Percentiles rank a stretch among this genome's conserved stretches.
Evolutionary conservation across 2,329 filamentous ascomycete genomes (phyloP).

Genomic region (Phyllosticta ampelicida): DNA sequence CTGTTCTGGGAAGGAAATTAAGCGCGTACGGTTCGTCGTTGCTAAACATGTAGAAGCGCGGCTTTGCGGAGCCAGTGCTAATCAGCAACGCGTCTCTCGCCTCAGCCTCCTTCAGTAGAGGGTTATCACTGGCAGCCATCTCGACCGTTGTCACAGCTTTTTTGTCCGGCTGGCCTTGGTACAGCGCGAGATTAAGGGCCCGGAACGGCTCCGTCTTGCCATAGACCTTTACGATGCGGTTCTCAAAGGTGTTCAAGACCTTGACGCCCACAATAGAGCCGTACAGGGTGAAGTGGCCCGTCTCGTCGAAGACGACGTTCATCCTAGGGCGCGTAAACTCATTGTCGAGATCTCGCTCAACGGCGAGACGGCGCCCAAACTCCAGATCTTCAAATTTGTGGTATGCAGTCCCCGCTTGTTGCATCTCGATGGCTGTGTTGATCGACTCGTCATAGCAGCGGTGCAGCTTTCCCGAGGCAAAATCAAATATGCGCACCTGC

Average conservation of each 20-base stretch:
- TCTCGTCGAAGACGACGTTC: slow-evolving; percentile 93
- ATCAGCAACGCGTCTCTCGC: slow-evolving; percentile 81
- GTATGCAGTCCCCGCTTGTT: slow-evolving; percentile 76
- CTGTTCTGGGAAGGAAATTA: no score
- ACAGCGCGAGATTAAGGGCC: slow-evolving; percentile 70
- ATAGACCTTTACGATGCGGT: slow-evolving; percentile 81
- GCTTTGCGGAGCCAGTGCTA: slow-evolving; percentile 72
- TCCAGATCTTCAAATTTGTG: slow-evolving; percentile 82
- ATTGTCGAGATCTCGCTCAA: slow-evolving; percentile 77
- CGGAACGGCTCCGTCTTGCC: slow-evolving; percentile 83
- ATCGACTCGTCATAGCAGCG: slow-evolving; percentile 94
- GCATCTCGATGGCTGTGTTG: slow-evolving; percentile 82
- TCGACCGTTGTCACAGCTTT: slow-evolving; percentile 88
- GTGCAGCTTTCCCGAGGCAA: slow-evolving; percentile 75
- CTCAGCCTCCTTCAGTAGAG: slow-evolving; percentile 84
- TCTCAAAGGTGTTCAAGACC: slow-evolving; percentile 91
- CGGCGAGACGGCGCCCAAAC: slow-evolving; percentile 76
- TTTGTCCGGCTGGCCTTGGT: slow-evolving; percentile 91
- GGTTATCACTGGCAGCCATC: slow-evolving; percentile 94
- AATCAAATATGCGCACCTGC: slow-evolving; percentile 89
- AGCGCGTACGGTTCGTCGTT: slow-evolving; percentile 59
- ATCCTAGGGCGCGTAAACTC: slow-evolving; percentile 55
- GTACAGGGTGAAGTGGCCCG: slow-evolving; percentile 87
- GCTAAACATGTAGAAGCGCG: slow-evolving; percentile 96
- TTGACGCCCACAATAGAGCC: slow-evolving; percentile 88